Conservation (phyloP, 2,329 filamentous ascomycete species). For the Dothideomycetidae sp. region DNA sequence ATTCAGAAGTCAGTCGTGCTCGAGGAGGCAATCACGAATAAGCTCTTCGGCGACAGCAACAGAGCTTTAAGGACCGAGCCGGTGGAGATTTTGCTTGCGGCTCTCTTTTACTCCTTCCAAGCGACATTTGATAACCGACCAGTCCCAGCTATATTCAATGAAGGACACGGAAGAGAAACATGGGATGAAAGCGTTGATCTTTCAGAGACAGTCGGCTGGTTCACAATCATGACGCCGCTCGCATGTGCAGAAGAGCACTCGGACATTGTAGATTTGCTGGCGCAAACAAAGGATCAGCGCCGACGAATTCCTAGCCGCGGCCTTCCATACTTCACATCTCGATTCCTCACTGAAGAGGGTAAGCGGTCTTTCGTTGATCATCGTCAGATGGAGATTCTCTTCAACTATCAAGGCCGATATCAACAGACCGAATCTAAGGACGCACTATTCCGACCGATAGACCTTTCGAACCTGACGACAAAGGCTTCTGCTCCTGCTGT, state of each 20-base stretch:
- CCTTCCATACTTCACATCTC: background rate
- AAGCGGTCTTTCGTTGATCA: background rate
- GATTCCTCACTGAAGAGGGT: background rate
- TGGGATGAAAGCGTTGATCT: slow-evolving; percentile 34
- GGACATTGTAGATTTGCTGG: background rate
- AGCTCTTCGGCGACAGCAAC: background rate
- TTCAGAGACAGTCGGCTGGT: slow-evolving; percentile 38
- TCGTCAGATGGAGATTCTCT: background rate
- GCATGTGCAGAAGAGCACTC: background rate
- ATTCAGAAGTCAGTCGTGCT: background rate
- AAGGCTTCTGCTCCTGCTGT: background rate
- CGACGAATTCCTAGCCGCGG: background rate
- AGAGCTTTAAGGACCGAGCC: background rate
- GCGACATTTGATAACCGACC: slow-evolving; percentile 20
- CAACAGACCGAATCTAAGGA: background rate
- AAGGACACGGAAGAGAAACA: slow-evolving; percentile 35
- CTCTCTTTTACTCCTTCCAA: background rate
- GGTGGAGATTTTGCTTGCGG: background rate
- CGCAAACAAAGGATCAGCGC: background rate
- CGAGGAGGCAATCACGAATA: background rate
- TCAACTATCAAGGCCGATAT: background rate
- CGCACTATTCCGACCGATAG: background rate
- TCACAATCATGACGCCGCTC: slow-evolving; percentile 26
- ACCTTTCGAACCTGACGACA: background rate
- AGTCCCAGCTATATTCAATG: slow-evolving; percentile 32